Evolutionary conservation across 306 rosid species (phyloP).

Genomic region (Cyclanthera cordifolia): DNA sequence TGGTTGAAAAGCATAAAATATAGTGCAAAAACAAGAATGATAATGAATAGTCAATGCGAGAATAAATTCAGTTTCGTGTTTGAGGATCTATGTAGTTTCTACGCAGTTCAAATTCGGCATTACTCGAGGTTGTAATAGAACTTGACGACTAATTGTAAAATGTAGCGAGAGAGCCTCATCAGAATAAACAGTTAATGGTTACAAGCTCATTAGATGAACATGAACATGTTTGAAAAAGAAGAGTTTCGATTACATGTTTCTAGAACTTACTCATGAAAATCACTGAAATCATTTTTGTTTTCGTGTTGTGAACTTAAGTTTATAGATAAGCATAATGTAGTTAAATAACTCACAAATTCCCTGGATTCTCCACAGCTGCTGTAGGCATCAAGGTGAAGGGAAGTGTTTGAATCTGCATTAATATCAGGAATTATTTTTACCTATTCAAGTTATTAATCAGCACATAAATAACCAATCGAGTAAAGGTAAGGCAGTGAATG

Average conservation of each 20-base stretch:
- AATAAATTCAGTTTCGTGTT: neutral
- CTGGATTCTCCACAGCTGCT: slow-evolving; percentile 72
- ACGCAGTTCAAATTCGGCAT: neutral
- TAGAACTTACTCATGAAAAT: neutral
- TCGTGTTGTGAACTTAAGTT: neutral
- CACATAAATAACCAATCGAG: neutral
- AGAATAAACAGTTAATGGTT: neutral
- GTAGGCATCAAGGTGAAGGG: slow-evolving; percentile 79
- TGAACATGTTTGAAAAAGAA: neutral
- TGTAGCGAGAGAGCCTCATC: neutral
- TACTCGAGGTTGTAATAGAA: neutral
- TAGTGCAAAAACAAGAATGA: slow-evolving; percentile 5
- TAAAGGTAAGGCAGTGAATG: neutral
- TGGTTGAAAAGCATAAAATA: neutral
- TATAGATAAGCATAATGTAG: neutral
- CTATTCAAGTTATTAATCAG: neutral
- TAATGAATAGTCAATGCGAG: neutral
- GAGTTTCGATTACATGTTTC: neutral
- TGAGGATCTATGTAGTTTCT: neutral
- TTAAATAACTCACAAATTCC: slow-evolving; percentile 59
- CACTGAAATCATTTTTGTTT: neutral
- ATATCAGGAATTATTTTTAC: neutral
- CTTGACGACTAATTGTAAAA: neutral
- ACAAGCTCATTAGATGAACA: neutral
- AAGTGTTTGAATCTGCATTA: slow-evolving; percentile 62